Base-by-base conservation (phyloP, 2,329 filamentous ascomycete species). In the Juglanconis juglandina region DNA sequence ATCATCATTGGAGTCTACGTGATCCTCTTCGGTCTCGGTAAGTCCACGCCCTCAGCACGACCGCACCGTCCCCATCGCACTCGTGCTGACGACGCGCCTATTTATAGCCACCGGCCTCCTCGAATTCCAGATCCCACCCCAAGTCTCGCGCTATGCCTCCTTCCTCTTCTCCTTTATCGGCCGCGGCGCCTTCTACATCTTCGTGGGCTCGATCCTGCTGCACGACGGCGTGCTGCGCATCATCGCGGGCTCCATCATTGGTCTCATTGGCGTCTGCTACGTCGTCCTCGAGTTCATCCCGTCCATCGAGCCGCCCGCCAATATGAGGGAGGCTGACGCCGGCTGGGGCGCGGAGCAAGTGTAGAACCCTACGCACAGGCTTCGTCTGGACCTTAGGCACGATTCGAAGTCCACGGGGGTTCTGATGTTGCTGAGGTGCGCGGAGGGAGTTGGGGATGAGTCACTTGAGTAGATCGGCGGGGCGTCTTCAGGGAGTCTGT, bases 141-240 rank as follows among this genome's bases (percentile, higher is more conserved):
- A 96, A 74, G 83, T 96, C 58, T 89, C 92, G 61, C 89, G 92
- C 78, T 96, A 98, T 80, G 94, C 92, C 58, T 96, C 92, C 10
- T 99, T 99, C 82, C 88, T 98, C 77, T 98, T 98, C 82, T 96
- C 91, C 60, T 98, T 99, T 83, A 79, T 98, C 68, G 95, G 95
- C 64, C 92, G 95, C 72, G 95, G 95, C 77, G 82, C 92, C 74
- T 98, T 99, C 81, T 99, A 99, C 84, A 85, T 98, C 77, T 98
- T 99, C 77, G 82, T 96, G 70, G 95, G 94, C 67, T 90, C 86
- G 67, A 89, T 98, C 68, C 84, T 96, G 60, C 84, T 97, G 59
- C 87, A 91, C 68, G 76, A 82, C 65, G 71, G 80, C 64, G 79
- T 86, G 70, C 80, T 90, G 68, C 88, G 87, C 71, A 87, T 87